Conservation (phyloP, 148 eudicot genomes). For the Cornus florida region DNA sequence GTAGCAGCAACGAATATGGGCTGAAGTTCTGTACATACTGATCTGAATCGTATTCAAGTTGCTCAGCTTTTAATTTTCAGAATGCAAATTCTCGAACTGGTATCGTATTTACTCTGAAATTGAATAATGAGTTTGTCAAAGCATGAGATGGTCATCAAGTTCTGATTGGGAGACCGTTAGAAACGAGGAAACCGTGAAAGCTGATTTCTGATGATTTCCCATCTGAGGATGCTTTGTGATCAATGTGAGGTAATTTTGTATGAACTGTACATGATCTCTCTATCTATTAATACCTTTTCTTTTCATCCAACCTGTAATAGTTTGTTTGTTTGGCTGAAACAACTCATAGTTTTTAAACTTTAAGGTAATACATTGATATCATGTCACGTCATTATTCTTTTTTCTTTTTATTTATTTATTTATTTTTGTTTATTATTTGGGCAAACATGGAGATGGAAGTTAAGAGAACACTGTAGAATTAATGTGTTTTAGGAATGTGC, state of each 20-base stretch:
- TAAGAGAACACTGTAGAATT: no score
- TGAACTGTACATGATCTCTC: slow-evolving; percentile 18
- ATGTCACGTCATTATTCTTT: neutral
- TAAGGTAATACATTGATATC: neutral
- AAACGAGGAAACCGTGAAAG: neutral
- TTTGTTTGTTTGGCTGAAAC: slow-evolving; percentile 11
- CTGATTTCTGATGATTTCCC: neutral
- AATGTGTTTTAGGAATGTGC: no score
- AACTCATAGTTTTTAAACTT: neutral
- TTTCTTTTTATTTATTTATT: neutral
- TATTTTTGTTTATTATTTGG: neutral
- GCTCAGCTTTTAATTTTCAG: neutral
- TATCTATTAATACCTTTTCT: neutral
- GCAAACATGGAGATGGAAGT: neutral
- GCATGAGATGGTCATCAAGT: neutral
- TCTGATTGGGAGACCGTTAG: neutral
- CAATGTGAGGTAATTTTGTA: slow-evolving; percentile 16
- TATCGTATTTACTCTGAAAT: neutral
- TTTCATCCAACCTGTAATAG: neutral
- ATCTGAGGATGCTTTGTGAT: slow-evolving; percentile 1
- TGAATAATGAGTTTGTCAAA: neutral
- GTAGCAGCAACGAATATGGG: neutral
- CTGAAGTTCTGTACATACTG: neutral
- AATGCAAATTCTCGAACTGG: neutral
- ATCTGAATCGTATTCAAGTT: neutral